These are phyloP conservation scores for Sugiyamaella qingdaonensis DNA, from an alignment of 805 yeast genomes.

Conservation along the genomic window DNA sequence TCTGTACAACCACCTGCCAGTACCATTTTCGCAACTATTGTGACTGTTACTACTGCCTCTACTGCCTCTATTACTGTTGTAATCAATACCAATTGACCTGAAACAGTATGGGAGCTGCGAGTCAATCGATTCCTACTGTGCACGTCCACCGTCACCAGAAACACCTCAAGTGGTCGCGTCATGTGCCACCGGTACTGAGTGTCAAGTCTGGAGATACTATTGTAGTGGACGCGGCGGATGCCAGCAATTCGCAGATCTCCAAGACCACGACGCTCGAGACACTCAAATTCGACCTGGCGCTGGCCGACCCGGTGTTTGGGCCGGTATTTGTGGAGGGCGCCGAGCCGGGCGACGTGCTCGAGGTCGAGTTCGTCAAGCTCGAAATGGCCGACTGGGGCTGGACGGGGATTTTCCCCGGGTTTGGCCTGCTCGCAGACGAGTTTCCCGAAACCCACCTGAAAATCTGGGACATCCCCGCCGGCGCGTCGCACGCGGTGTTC, in stretches of 20 bases:
- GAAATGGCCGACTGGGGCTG: conserved; percentile 15
- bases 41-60: no score
- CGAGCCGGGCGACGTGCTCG: conserved; percentile 14
- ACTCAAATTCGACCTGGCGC: conserved; percentile 7
- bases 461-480: conserved; percentile 11
- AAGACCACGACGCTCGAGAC: conserved; percentile 9
- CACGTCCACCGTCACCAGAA: conserved; percentile 1
- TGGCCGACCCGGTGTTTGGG: conserved; percentile 14
- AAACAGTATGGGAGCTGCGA: no score
- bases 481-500: conserved; percentile 7
- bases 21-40: no score
- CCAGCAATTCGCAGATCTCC: conserved; percentile 11
- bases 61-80: no score
- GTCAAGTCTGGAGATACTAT: conserved; percentile 10
- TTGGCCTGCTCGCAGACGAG: conserved; percentile 15
- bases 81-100: no score
- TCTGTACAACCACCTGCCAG: no score
- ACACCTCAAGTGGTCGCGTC: neutral
- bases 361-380: conserved; percentile 12
- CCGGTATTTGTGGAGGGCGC: conserved; percentile 15
- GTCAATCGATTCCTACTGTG: neutral
- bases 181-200: conserved; percentile 8
- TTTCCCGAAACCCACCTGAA: conserved; percentile 8
- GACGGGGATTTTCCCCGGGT: conserved; percentile 15
- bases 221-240: conserved; percentile 9